Base-by-base conservation (phyloP, 257 asterid species). In the Lavandula angustifolia region DNA sequence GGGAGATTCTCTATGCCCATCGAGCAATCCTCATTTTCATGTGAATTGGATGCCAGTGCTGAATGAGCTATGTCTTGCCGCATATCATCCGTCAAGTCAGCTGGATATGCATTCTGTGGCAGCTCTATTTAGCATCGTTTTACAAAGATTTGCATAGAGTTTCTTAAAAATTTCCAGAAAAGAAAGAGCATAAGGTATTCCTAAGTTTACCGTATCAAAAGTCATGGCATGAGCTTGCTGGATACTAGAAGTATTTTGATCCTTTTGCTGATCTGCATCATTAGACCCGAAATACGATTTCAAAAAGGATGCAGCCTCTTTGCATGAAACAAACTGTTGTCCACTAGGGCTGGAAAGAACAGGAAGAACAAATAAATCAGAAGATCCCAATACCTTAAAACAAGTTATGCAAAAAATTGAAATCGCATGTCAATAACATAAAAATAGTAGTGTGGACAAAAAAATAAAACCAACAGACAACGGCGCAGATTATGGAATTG, bases 261-360 rank as follows among this genome's bases (percentile, higher is more conserved):
- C 88, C 69, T 54, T 71, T 43, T 66, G 76, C 69, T 69, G 88
- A 71, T 62, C 67, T 32, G 70, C 80, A 60, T 64, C 81, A 56
- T 58, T 49, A 55, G 49, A 70, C 74, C 73, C 76, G 79, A 87
- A 80, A 79, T 76, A 78, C 74, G 92, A 79, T 63, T 65, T 80
- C 81, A 92, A 58, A 85, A 83, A 89, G 42, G 87, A 66, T 3
- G 96, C 82, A 54, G 87, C 97, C 72, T 90, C 99, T 80, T 76
- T 85, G 88, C 97, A 94, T 54, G 99, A 87, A 61, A 83, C 7
- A 75, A 90, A 80, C 33, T 94, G 97, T 66, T 84, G 87, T 63
- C 95, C 96, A 61, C 82, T 69, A 56, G 99, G 96, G 76, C 99
- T 94, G 83, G 58, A 62, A 66, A 65, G 38, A 41, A 64, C 17